These are phyloP conservation scores for Colletotrichum sp. DNA, from an alignment of 2,329 filamentous ascomycete species.

Conservation along the genomic window DNA sequence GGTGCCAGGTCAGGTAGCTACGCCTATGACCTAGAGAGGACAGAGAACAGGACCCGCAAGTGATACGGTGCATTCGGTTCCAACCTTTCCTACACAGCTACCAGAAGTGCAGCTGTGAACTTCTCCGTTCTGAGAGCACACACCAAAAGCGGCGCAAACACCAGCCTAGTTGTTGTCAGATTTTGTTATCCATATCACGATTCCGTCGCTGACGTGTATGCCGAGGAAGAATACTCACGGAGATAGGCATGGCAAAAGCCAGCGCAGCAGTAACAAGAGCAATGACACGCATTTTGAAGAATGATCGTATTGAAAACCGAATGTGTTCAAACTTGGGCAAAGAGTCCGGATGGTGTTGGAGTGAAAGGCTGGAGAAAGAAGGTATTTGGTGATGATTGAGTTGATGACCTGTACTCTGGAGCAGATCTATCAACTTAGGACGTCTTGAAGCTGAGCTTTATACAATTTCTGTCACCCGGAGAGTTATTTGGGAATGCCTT, in stretches of 20 bases:
- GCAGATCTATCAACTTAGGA: too few relatives aligned
- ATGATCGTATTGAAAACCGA: background rate
- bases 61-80: rapidly evolving
- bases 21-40: too few relatives aligned
- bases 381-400: rapidly evolving
- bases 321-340: background rate
- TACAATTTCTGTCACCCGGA: rapidly evolving
- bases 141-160: background rate
- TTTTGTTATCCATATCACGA: background rate
- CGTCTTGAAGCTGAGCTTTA: background rate
- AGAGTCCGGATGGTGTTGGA: background rate
- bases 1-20: too few relatives aligned
- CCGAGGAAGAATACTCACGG: background rate
- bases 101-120: background rate
- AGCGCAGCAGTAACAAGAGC: background rate
- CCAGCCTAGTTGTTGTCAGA: background rate
- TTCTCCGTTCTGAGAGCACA: background rate
- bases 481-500: background rate
- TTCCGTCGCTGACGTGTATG: too few relatives aligned
- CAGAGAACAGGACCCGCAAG: background rate
- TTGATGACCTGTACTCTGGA: background rate
- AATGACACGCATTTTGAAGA: background rate
- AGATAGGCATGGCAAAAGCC: background rate
- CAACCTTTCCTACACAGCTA: background rate
- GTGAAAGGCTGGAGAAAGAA: too few relatives aligned